Conservation (phyloP, 2,329 filamentous ascomycete genomes). For the Orbilia brochopaga region DNA sequence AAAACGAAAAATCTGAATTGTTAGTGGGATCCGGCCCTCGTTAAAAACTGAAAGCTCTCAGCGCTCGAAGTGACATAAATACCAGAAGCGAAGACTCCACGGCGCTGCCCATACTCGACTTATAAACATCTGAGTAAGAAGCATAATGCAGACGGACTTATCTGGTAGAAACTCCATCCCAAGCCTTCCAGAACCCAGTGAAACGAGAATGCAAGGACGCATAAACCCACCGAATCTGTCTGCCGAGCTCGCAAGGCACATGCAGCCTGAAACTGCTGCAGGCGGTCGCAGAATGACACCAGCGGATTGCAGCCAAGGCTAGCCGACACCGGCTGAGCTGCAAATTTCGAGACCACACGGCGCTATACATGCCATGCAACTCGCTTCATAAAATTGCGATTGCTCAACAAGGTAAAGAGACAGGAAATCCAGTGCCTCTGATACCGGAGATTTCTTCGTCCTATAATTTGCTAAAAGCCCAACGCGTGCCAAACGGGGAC, state of each 20-base stretch:
- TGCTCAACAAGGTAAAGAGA: too few species aligned
- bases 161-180: neutral
- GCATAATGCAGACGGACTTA: neutral
- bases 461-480: neutral
- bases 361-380: neutral
- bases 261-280: conserved; percentile 38
- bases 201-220: conserved; percentile 22
- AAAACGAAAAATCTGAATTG: neutral
- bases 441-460: conserved; percentile 1
- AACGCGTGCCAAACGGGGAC: too few species aligned
- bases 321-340: neutral
- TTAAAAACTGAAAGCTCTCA: conserved; percentile 6
- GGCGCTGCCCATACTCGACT: neutral
- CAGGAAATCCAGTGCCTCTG: neutral
- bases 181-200: conserved; percentile 18
- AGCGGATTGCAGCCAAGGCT: conserved; percentile 10
- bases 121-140: conserved; percentile 29
- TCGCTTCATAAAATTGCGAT: too few species aligned
- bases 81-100: neutral
- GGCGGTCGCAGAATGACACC: conserved; percentile 32
- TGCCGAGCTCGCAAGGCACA: neutral
- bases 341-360: neutral
- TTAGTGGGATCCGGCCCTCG: neutral
- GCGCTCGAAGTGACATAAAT: neutral
- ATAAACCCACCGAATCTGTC: conserved; percentile 9